phyloP scores from a whole-genome alignment of 805 yeast species.

The Yamadazyma tumulicola region DNA sequence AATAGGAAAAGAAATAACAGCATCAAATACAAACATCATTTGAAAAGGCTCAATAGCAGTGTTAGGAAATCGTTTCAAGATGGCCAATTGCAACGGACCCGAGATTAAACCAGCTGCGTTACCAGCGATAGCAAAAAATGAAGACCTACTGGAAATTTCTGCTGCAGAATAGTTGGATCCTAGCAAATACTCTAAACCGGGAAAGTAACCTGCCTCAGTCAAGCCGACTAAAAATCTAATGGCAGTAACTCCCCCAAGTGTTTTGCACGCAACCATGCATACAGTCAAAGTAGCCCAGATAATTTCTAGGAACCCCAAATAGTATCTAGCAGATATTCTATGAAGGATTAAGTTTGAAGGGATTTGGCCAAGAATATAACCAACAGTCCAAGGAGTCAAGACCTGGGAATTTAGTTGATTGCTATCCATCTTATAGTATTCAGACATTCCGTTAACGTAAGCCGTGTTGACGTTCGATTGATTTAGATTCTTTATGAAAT shows the following conservation, averaged over 20 bases:
- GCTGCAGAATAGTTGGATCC: constrained; percentile 27
- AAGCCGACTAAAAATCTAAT: constrained; percentile 41
- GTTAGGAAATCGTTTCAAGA: constrained; percentile 21
- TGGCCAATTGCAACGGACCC: constrained; percentile 31
- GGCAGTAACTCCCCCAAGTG: constrained; percentile 22
- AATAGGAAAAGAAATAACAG: constrained; percentile 30
- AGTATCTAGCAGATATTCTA: constrained; percentile 32
- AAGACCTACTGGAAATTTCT: constrained; percentile 28
- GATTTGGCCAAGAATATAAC: constrained; percentile 49
- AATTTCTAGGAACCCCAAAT: constrained; percentile 32
- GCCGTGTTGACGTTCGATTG: constrained; percentile 43
- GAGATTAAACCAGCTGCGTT: constrained; percentile 26
- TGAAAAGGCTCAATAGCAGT: constrained; percentile 25
- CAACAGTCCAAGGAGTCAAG: constrained; percentile 29
- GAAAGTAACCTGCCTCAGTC: constrained; percentile 49
- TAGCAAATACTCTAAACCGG: constrained; percentile 54
- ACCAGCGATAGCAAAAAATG: constrained; percentile 28
- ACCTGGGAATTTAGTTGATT: constrained; percentile 36
- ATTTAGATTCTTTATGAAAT: constrained; percentile 44
- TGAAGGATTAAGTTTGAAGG: constrained; percentile 42
- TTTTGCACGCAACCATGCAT: constrained; percentile 23
- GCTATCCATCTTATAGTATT: constrained; percentile 36
- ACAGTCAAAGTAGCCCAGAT: constrained; percentile 24
- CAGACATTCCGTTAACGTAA: constrained; percentile 46
- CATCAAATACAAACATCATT: constrained; percentile 34